phyloP scores from a whole-genome alignment of 2,329 filamentous ascomycete genomes.

The Elsinoe australis region DNA sequence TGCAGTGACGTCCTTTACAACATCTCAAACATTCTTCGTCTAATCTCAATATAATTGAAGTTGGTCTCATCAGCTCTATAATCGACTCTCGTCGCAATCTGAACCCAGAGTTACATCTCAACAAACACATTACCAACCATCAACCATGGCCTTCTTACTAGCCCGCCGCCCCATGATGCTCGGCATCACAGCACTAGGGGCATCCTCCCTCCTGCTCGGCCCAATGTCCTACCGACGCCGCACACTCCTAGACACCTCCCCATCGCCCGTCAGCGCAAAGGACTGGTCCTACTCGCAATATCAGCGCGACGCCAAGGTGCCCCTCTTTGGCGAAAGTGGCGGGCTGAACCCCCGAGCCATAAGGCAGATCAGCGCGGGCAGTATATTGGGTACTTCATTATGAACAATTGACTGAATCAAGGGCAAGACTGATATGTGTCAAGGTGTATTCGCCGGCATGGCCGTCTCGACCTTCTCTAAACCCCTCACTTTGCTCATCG shows the following conservation, averaged over 20 bases:
- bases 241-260: constrained; percentile 33
- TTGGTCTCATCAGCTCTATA: no score
- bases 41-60: no score
- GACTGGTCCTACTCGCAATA: constrained; percentile 36
- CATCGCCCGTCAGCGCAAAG: constrained; percentile 27
- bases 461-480: constrained; percentile 63
- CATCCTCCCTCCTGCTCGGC: constrained; percentile 26
- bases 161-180: constrained; percentile 16
- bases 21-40: no score
- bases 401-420: no score
- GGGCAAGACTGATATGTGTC: neutral
- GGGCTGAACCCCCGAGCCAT: constrained; percentile 36
- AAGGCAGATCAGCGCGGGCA: constrained; percentile 41
- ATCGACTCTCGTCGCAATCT: neutral
- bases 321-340: constrained; percentile 33
- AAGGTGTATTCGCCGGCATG: constrained; percentile 57
- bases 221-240: constrained; percentile 26
- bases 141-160: constrained; percentile 12
- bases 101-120: neutral
- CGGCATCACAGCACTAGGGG: constrained; percentile 19
- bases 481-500: constrained; percentile 59
- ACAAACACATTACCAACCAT: neutral
- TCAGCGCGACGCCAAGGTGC: constrained; percentile 33
- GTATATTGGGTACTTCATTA: constrained; percentile 35
- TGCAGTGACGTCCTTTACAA: no score